Percentiles rank a stretch among this genome's conserved stretches.
Conservation (phyloP, 352 stramenopile genomes). For the Globisporangium cystogenes region DNA sequence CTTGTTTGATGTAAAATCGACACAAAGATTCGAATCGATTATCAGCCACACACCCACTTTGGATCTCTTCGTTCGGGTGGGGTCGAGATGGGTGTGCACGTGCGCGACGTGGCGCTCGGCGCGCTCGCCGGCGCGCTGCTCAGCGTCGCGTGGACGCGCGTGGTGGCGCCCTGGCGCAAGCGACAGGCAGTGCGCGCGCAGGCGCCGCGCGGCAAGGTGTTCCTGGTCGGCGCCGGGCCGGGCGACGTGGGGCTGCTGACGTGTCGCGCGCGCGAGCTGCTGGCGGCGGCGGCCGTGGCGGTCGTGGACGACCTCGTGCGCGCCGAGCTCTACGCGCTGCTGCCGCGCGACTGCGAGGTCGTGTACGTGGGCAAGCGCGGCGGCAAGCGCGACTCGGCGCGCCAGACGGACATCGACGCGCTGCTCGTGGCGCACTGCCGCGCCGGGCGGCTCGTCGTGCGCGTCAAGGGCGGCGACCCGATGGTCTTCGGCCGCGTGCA, state of each 20-base stretch:
- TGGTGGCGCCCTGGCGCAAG: conserved; percentile 22
- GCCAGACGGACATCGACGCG: conserved; percentile 62
- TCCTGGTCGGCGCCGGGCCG: conserved; percentile 53
- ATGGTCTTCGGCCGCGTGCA: conserved; percentile 73
- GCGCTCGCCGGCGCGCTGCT: conserved; percentile 38
- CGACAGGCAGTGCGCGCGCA: conserved; percentile 19
- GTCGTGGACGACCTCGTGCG: conserved; percentile 69
- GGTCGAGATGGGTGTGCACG: conserved; percentile 1
- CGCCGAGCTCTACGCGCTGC: conserved; percentile 42
- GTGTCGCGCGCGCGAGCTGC: conserved; percentile 36
- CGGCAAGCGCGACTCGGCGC: conserved; percentile 58
- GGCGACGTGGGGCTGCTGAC: conserved; percentile 55
- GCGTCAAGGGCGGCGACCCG: conserved; percentile 63
- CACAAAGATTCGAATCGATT: not conserved
- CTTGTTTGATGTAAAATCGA: not conserved
- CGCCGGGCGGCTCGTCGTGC: conserved; percentile 47
- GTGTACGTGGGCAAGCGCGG: conserved; percentile 67
- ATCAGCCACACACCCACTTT: no score
- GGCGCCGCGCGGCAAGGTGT: conserved; percentile 38
- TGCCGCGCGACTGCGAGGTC: conserved; percentile 50
- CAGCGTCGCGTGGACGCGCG: conserved; percentile 22
- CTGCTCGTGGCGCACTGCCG: conserved; percentile 50
- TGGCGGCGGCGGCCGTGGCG: conserved; percentile 43
- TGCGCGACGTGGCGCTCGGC: conserved; percentile 39
- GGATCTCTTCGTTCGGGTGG: no score